A percentile compares a stretch with the other conserved stretches of the same genome.
These are phyloP conservation scores for Tetraselmis striata DNA, from an alignment of 139 green algal species.

Conservation along the genomic window DNA sequence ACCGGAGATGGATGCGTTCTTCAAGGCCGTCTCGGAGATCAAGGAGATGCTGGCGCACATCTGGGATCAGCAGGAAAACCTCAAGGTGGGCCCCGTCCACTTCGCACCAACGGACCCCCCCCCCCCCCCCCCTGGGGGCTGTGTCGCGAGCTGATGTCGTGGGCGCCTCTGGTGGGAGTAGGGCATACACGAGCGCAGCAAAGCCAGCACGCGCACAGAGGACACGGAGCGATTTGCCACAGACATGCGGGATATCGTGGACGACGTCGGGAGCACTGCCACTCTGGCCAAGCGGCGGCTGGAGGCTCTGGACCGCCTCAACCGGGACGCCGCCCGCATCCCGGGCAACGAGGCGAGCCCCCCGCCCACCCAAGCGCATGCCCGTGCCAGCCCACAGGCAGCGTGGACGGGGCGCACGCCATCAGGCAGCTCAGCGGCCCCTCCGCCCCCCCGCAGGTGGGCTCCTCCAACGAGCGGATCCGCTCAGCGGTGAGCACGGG, in stretches of 20 bases:
- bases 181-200: slow-evolving; percentile 65
- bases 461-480: slow-evolving; percentile 77
- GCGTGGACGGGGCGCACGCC: slow-evolving; percentile 42
- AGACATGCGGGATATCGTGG: slow-evolving; percentile 60
- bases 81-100: slow-evolving; percentile 25
- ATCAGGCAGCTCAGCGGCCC: too few species aligned
- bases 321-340: slow-evolving; percentile 56
- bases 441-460: too few species aligned
- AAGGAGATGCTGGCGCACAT: slow-evolving; percentile 16
- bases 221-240: slow-evolving; percentile 69
- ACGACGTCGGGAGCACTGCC: slow-evolving; percentile 62
- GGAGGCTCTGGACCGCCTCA: slow-evolving; percentile 74
- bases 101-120: too few species aligned
- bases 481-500: slow-evolving; percentile 85
- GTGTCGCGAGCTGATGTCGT: too few species aligned
- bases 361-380: too few species aligned
- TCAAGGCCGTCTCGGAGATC: background rate
- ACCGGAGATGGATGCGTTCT: background rate
- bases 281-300: slow-evolving; percentile 70
- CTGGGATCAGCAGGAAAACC: slow-evolving; percentile 25
- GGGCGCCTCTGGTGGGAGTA: slow-evolving; percentile 7
- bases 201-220: slow-evolving; percentile 66
- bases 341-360: background rate
- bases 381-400: too few species aligned
- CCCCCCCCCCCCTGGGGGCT: too few species aligned